phyloP scores from a whole-genome alignment of 2,329 filamentous ascomycete genomes.

The Cercospora zeina region DNA sequence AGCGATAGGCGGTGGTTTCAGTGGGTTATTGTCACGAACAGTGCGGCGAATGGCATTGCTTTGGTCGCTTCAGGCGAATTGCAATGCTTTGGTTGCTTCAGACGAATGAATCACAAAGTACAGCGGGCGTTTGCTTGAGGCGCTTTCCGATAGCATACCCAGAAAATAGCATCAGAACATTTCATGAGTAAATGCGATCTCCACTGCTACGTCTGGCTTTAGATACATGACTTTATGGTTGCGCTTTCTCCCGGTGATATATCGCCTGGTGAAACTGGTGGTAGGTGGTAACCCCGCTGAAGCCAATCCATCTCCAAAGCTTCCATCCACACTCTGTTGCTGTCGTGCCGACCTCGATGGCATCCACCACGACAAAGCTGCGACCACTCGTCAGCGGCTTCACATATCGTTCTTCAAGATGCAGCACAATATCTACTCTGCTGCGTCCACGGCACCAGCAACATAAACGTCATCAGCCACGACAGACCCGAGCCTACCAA shows the following conservation, averaged over 20 bases:
- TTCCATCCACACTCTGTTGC: neutral
- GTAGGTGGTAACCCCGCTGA: neutral
- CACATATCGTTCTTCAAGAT: neutral
- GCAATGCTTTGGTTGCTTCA: conserved; percentile 1
- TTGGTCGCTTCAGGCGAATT: neutral
- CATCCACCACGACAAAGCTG: conserved; percentile 4
- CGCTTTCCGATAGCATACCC: neutral
- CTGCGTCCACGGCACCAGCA: neutral
- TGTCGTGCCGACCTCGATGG: conserved; percentile 7
- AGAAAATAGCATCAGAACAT: neutral
- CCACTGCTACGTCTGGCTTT: neutral
- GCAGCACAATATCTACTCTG: neutral
- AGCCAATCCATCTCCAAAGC: neutral
- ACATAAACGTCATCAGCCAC: neutral
- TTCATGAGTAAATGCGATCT: neutral
- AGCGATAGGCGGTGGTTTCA: conserved; percentile 25
- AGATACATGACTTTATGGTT: neutral
- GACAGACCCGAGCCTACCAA: conserved; percentile 4
- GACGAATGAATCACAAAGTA: neutral
- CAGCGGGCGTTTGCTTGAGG: conserved; percentile 4
- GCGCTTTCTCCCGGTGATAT: neutral
- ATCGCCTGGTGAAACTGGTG: neutral
- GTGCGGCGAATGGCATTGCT: neutral
- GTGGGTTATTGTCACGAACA: neutral
- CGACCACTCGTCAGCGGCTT: conserved; percentile 1